Evolutionary conservation across 371 early-diverging fungal genomes (phyloP), one percentile per base, ranked within the genome.

Genomic region (Apophysomyces ossiformis): DNA sequence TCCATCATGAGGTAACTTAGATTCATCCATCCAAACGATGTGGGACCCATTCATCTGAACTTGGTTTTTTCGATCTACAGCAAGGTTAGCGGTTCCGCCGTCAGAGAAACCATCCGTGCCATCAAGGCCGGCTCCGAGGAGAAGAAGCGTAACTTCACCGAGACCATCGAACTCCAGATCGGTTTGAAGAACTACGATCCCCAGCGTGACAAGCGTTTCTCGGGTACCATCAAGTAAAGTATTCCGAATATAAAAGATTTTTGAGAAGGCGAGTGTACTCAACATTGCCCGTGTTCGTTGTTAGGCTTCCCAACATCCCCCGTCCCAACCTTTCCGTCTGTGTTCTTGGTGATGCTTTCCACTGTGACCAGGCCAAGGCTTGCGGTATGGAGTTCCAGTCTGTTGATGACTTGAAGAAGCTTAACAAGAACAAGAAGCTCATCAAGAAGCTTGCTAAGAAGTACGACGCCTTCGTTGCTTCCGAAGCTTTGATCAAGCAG

Each of bases 171-270:
- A 87, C 90, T 99, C 75, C 97, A 98, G 86, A 90, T 98, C 80
- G 95, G 96, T 82, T 89, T 98, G 69, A 99, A 98, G 93, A 97
- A 98, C 92, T 99, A 97, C 91, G 98, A 99, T 90, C 95, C 96
- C 70, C 94, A 94, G 85, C 91, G 95, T 85, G 98, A 97, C 86
- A 95, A 95, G 88, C 96, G 95, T 92, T 94, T 97, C 89, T 89
- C 91, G 71, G 96, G 96, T 71, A 93, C 95, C 73, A 89, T 96
- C 80, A 84, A 80, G 54, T 50, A 21, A 18, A 26, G 9, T 18
- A 21, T 50, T 26, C 32, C 1, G 2, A 26, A 26, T 26, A 26
- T 26, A 26, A 26, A 26, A 26, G 32, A 26, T 26, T 26, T 2
- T 26, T 26, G 32, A 3, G 32, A 26, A 26, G 32, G 32, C 32